Evolutionary conservation across 768 basidiomycete genomes (phyloP).

Genomic region (Collybia mongolica): DNA sequence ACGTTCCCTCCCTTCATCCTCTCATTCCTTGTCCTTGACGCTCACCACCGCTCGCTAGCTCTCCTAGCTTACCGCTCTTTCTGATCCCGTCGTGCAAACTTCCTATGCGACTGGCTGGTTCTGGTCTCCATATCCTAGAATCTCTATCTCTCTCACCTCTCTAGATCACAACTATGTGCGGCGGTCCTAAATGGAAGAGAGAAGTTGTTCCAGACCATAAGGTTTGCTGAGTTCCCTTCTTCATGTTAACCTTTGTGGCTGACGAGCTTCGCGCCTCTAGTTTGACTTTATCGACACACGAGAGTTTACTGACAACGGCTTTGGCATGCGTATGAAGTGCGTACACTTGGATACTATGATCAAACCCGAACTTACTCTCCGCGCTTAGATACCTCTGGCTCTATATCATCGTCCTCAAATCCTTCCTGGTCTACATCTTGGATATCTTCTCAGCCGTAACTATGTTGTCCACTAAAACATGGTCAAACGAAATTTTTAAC

Average conservation of each 20-base stretch:
- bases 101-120: slow-evolving; percentile 56
- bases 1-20: slow-evolving; percentile 11
- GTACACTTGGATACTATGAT: slow-evolving; percentile 17
- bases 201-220: slow-evolving; percentile 98
- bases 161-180: slow-evolving; percentile 48
- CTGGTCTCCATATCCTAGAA: slow-evolving; percentile 22
- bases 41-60: slow-evolving; percentile 13
- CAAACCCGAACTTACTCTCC: not conserved
- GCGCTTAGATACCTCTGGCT: slow-evolving; percentile 81
- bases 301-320: slow-evolving; percentile 89
- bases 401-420: slow-evolving; percentile 92
- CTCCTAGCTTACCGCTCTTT: slow-evolving; percentile 24
- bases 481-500: slow-evolving; percentile 90
- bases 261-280: slow-evolving; percentile 39
- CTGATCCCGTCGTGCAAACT: slow-evolving; percentile 13
- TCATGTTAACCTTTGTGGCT: slow-evolving; percentile 13
- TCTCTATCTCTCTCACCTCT: slow-evolving; percentile 15
- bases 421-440: slow-evolving; percentile 93
- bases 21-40: slow-evolving; percentile 7
- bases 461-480: slow-evolving; percentile 87
- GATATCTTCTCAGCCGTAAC: slow-evolving; percentile 98
- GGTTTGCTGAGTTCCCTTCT: slow-evolving; percentile 40
- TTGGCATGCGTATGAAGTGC: slow-evolving; percentile 84
- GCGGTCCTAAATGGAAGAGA: slow-evolving; percentile 90
- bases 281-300: slow-evolving; percentile 96